Base-by-base conservation (phyloP, 148 eudicot genomes). In the Tetragonia tetragonoides region DNA sequence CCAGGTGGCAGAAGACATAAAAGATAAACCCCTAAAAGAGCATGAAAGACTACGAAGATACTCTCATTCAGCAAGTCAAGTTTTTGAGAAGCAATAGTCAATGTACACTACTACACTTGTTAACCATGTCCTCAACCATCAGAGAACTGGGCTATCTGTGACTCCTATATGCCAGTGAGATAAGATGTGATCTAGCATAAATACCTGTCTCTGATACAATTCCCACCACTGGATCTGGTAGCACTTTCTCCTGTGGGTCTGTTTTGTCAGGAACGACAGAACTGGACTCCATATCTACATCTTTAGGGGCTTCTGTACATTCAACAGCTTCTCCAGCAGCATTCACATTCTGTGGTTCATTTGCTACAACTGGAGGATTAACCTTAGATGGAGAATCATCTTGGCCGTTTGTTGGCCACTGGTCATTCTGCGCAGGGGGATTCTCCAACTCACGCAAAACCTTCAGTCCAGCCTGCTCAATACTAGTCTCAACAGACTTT, bases 151-250 rank as follows among this genome's bases (percentile, higher is more conserved):
- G 28, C 42, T 10, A 67, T 20, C 11, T 28, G 56, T 34, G 68
- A 66, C 62, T 46, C 66, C 42, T 53, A 65, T 37, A 66, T 62
- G 64, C 66, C 47, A 64, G 70, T 8, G 38, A 70, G 23, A 60
- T 47, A 70, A 38, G 53, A 38, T 60, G 24, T 34, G 47, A 6
- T 49, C 21, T 28, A 38, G 47, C 60, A 38, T 49, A 70, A 47
- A 76, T 73, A 90, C 95, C 95, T 88, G 88, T 51, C 49, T 75
- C 81, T 70, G 75, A 73, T 70, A 67, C 87, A 67, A 81, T 83
- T 75, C 83, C 91, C 74, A 67, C 77, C 72, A 72, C 47, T 8
- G 89, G 77, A 82, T 75, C 81, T 41, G 79, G 66, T 77, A 68
- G 53, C 76, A 64, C 60, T 3, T 39, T 70, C 67, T 76, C 83